Evolutionary conservation across 768 basidiomycete genomes (phyloP), one percentile per base, ranked within the genome.

Genomic region (Boletus reticulatus): DNA sequence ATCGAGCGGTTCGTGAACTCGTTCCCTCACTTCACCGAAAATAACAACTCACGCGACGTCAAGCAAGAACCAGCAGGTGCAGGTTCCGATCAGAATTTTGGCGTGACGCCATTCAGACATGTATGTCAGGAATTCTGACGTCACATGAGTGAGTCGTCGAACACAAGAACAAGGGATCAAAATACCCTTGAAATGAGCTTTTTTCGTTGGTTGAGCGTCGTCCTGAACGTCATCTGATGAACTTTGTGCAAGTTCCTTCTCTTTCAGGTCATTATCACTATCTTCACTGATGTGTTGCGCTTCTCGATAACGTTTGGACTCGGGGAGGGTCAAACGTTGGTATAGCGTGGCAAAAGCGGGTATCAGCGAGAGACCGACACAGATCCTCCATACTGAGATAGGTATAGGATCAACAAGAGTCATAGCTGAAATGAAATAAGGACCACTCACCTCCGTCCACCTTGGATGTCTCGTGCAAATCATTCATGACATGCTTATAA

Each of bases 301-400:
- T 14, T 76, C 76, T 36, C 76, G 66, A 61, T 67, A 88, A 11
- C 85, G 81, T 29, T 75, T 81, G 7, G 87, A 82, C 63, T 91
- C 88, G 12, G 84, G 83, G 12, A 91, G 80, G 0, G 84, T 88
- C 42, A 92, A 74, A 3, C 89, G 85, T 64, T 87, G 85, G 67
- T 90, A 90, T 17, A 91, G 78, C 5, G 88, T 89, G 17, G 68
- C 85, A 48, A 88, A 84, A 0, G 87, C 88, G 8, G 90, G 89
- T 10, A 92, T 61, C 48, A 90, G 78, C n/a, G 84, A 86, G 13
- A 92, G 48, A n/a, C 87, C 89, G 50, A 89, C 69, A 55, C 83
- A 75, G 58, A 92, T 87, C 19, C 89, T 77, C 89, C 89, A 92
- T 4, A 83, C 84, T 81, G 56, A 44, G 12, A 50, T 6, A 27